phyloP scores from a whole-genome alignment of 2,329 filamentous ascomycete species.

The Leptographium wingfieldii region DNA sequence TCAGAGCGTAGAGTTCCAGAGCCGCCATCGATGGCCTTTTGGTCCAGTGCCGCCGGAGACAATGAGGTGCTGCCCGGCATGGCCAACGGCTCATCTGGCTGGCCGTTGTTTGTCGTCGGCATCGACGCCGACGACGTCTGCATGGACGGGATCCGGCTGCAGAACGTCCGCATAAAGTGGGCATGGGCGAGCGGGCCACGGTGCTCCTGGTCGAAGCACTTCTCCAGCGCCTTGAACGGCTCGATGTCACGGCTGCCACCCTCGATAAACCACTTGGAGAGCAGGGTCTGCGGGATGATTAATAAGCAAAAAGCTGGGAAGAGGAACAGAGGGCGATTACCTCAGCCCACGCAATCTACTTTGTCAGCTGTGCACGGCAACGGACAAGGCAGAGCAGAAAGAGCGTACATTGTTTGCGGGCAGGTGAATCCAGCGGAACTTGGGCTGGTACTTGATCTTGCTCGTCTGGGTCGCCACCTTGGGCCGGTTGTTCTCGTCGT shows the following conservation, averaged over 20 bases:
- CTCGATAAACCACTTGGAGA: constrained; percentile 54
- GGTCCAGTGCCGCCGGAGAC: constrained; percentile 5
- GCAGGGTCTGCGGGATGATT: constrained; percentile 25
- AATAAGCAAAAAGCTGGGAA: background rate
- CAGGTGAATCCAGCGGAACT: constrained; percentile 40
- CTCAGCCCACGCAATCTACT: constrained; percentile 48
- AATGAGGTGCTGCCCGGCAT: background rate
- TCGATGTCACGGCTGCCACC: constrained; percentile 49
- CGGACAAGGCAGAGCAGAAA: background rate
- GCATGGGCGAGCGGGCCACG: constrained; percentile 44
- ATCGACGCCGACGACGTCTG: constrained; percentile 11
- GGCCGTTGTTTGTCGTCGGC: constrained; percentile 9
- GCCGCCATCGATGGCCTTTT: constrained; percentile 7
- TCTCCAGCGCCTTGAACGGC: constrained; percentile 49
- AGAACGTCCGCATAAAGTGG: constrained; percentile 48
- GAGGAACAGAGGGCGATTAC: constrained; percentile 15
- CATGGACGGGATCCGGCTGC: constrained; percentile 32
- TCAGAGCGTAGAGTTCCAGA: constrained; percentile 6
- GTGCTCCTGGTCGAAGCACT: constrained; percentile 49
- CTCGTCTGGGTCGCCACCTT: constrained; percentile 31
- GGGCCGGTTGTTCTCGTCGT: constrained; percentile 31
- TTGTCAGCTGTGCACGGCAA: background rate
- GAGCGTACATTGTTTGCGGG: constrained; percentile 34
- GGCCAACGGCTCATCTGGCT: constrained; percentile 15
- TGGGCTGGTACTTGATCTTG: constrained; percentile 30